Evolutionary conservation across 495 filamentous ascomycete genomes (phyloP).

Genomic region (Penicillium parvum): DNA sequence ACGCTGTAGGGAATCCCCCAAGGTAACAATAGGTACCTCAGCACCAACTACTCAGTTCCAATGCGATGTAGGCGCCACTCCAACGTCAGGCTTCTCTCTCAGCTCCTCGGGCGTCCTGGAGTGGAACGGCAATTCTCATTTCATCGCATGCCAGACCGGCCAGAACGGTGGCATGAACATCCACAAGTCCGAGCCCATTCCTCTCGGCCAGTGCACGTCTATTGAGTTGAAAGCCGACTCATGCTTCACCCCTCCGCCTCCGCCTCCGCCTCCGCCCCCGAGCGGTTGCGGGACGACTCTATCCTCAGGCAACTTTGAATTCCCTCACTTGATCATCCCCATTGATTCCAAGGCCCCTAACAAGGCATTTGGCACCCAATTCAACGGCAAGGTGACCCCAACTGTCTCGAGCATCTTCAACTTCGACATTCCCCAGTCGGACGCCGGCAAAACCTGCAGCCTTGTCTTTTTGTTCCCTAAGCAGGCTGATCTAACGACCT

Average conservation of each 20-base stretch:
- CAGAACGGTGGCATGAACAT: slow-evolving; percentile 47
- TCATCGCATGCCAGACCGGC: slow-evolving; percentile 51
- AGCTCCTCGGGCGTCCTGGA: slow-evolving; percentile 42
- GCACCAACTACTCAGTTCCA: slow-evolving; percentile 59
- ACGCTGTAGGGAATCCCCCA: no score
- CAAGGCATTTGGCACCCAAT: slow-evolving; percentile 47
- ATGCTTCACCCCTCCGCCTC: slow-evolving; percentile 3
- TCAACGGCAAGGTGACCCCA: slow-evolving; percentile 50
- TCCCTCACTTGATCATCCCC: slow-evolving; percentile 64
- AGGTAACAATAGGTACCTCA: no score
- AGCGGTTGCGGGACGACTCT: slow-evolving; percentile 50
- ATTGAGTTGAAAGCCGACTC: slow-evolving; percentile 7
- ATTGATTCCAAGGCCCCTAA: slow-evolving; percentile 52
- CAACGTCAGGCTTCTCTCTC: slow-evolving; percentile 45
- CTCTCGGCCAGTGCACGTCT: slow-evolving; percentile 36
- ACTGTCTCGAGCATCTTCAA: slow-evolving; percentile 61
- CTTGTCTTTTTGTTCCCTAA: slow-evolving; percentile 64
- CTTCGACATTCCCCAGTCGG: slow-evolving; percentile 57
- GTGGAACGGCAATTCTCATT: slow-evolving; percentile 39
- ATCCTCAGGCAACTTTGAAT: slow-evolving; percentile 48
- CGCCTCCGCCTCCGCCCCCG: slow-evolving; percentile 1
- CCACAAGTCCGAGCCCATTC: slow-evolving; percentile 41
- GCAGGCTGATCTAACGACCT: slow-evolving; percentile 48
- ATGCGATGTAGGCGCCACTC: slow-evolving; percentile 52
- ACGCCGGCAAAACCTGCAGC: slow-evolving; percentile 56